Evolutionary conservation across 2,329 filamentous ascomycete species (phyloP).

Genomic region (Penicillium italicum): DNA sequence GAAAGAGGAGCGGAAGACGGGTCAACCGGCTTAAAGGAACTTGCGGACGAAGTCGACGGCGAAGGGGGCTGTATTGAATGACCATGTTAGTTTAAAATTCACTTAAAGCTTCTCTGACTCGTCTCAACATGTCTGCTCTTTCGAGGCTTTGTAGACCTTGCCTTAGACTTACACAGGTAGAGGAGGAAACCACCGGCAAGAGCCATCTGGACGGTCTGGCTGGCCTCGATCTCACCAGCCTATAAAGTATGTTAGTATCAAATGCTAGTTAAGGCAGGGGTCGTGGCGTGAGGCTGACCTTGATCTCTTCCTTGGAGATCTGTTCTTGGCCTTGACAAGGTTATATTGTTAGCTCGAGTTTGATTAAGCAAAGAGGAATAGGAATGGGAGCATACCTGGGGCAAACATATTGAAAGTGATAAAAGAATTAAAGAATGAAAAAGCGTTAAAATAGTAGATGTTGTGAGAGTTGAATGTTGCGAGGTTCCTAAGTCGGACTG

Average conservation of each 20-base stretch:
- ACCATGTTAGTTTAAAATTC: background rate
- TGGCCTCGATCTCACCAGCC: slow-evolving; percentile 53
- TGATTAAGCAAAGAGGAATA: background rate
- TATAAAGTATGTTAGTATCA: slow-evolving; percentile 19
- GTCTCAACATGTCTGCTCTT: background rate
- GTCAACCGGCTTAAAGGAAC: slow-evolving; percentile 39
- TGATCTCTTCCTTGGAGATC: slow-evolving; percentile 46
- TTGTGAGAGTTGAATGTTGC: slow-evolving; percentile 8
- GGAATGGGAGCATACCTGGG: slow-evolving; percentile 24
- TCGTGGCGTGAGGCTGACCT: slow-evolving; percentile 28
- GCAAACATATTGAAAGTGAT: slow-evolving; percentile 31
- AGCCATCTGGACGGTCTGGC: slow-evolving; percentile 53
- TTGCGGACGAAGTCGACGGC: slow-evolving; percentile 49
- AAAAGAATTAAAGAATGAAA: background rate
- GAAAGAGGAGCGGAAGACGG: background rate
- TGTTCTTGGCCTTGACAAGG: slow-evolving; percentile 39
- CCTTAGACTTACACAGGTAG: slow-evolving; percentile 55
- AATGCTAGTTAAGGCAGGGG: background rate
- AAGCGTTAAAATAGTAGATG: background rate
- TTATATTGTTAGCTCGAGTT: background rate
- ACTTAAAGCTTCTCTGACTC: background rate
- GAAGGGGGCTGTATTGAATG: slow-evolving; percentile 42
- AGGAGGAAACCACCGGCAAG: slow-evolving; percentile 54
- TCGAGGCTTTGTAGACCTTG: background rate
- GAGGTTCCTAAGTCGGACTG: slow-evolving; percentile 3